Base-by-base conservation (phyloP, 768 basidiomycete species). In the Mrakia frigida region DNA sequence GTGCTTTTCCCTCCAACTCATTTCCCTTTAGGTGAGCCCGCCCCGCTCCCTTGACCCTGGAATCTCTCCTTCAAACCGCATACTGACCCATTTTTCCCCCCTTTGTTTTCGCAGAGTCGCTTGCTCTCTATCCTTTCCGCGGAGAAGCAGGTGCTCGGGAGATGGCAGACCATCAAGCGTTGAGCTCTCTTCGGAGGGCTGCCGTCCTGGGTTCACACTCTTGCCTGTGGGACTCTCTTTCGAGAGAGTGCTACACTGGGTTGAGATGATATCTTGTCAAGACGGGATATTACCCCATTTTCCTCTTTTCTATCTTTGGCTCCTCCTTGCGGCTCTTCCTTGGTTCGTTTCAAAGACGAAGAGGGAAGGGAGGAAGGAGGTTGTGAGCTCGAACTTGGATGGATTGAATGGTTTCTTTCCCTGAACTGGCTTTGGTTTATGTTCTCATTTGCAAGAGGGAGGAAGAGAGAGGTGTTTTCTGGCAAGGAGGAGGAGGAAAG, bases 71-170 rank as follows among this genome's bases (percentile, higher is more conserved):
- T 21, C 50, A 33, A 53, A 23, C 13, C 46, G 5, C 33, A 21
- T 5, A 46, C 61, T 50, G 50, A 65, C 43, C 43, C 59, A n/a
- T 16, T 0, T 53, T 72, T 23, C 60, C 25, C 23, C 25, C 37
- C 33, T 52, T 21, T 31, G n/a, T 21, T 2, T 52, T 52, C 46
- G 61, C 65, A 74, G 74, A 75, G 74, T 75, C 74, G 74, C 74
- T 75, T 75, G 67, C 67, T 68, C 74, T 75, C 74, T 75, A 75
- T 75, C 74, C 74, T 46, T 75, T 72, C 33, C 74, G 74, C 74
- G 74, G 74, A 75, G 74, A 39, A 70, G 56, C 65, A 75, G 74
- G 74, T 68, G 74, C 74, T 75, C 65, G 65, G 74, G 74, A 75
- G 70, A 59, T 39, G 74, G 53, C 21, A 69, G 74, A 75, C 71